Base-by-base conservation (phyloP, 495 filamentous ascomycete genomes). In the Lichina pygmaea region DNA sequence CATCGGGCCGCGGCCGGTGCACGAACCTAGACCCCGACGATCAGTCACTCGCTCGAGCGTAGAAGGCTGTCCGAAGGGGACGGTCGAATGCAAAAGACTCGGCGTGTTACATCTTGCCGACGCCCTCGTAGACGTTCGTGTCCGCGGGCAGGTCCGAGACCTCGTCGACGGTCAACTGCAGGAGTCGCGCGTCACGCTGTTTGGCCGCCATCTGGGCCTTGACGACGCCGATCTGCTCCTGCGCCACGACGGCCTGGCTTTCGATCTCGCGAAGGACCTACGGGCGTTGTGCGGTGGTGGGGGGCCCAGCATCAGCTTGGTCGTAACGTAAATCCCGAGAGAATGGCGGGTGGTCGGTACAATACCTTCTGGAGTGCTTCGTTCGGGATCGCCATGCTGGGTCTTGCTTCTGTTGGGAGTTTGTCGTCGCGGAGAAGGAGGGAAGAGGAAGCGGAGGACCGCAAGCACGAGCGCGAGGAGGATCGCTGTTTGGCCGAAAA, bases 201-300 rank as follows among this genome's bases (percentile, higher is more conserved):
- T 92, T 93, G 48, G 70, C 67, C 3, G 79, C 72, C 49, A 92
- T 75, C 59, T 93, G 85, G 7, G 81, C 71, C 54, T 81, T 80
- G 49, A 86, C 84, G 49, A 93, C 67, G 51, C 71, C 71, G 55
- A 95, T 85, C 54, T 95, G 85, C 58, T 93, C 86, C 57, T 93
- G 84, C 17, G 91, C 80, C 46, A 74, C 71, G 24, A 81, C 64
- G 5, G 86, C 84, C 53, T 84, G 83, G 44, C 78, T 71, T 60
- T 94, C 86, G 53, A 97, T 92, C 59, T 95, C 89, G 60, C 81
- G 78, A 54, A 93, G 70, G 45, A 97, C 68, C 89, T 97, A 50
- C 42, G 42, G 11, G 31, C 46, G 33, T 15, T n/a, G n/a, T n/a
- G n/a, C 41, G 43, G 32, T 10, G 6, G 34, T 13, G 9, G 33